phyloP scores from a whole-genome alignment of 495 filamentous ascomycete genomes.

The Poronia punctata region DNA sequence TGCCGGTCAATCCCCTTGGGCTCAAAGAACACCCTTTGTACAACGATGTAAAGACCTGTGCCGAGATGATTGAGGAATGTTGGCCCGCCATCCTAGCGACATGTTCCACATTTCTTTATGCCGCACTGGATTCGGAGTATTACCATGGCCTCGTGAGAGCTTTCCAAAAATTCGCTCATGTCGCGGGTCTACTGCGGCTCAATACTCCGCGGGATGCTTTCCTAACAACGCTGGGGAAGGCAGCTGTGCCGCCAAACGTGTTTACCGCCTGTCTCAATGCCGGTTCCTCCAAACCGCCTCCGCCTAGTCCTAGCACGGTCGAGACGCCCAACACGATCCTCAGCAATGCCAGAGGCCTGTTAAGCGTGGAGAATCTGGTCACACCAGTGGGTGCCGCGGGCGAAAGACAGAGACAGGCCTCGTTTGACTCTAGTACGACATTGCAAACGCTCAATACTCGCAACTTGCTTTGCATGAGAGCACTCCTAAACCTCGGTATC shows the following conservation, averaged over 20 bases:
- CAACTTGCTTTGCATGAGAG: constrained; percentile 83
- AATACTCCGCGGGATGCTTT: constrained; percentile 88
- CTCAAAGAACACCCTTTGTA: constrained; percentile 65
- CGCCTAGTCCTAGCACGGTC: constrained; percentile 32
- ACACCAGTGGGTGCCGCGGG: constrained; percentile 39
- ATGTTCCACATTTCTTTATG: constrained; percentile 90
- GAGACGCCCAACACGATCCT: constrained; percentile 49
- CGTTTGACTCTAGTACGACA: constrained; percentile 35
- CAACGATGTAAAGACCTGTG: constrained; percentile 63
- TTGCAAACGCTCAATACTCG: constrained; percentile 66
- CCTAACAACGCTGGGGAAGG: constrained; percentile 85
- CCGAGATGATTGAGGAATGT: constrained; percentile 77
- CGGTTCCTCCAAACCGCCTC: constrained; percentile 29
- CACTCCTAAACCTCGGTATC: constrained; percentile 88
- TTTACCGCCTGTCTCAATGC: constrained; percentile 53
- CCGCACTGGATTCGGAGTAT: constrained; percentile 86
- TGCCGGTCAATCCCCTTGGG: constrained; percentile 74
- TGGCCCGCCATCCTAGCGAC: constrained; percentile 94
- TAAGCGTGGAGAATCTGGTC: constrained; percentile 58
- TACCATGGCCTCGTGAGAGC: constrained; percentile 89
- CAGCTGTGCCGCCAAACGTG: constrained; percentile 75
- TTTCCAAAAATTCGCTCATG: constrained; percentile 93
- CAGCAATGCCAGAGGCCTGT: constrained; percentile 54
- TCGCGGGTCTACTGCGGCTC: constrained; percentile 79
- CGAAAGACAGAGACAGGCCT: constrained; percentile 47